phyloP scores from a whole-genome alignment of 2,329 filamentous ascomycete genomes.

The Penicillium sp. region DNA sequence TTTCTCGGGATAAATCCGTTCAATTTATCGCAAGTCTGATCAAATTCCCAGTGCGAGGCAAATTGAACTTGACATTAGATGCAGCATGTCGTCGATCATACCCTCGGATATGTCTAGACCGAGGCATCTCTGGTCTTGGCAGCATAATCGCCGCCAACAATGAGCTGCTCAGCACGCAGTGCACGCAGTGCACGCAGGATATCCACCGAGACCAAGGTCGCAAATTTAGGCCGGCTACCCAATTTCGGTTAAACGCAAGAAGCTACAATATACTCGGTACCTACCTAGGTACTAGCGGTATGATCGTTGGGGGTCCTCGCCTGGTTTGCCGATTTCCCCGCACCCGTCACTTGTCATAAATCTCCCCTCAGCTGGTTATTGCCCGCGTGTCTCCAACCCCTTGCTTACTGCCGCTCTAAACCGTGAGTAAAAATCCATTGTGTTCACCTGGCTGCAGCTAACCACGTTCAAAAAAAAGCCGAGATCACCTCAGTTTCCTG shows the following conservation, averaged over 20 bases:
- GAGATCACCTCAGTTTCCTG: neutral
- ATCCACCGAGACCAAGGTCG: neutral
- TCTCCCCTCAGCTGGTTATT: neutral
- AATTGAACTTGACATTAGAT: neutral
- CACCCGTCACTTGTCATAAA: neutral
- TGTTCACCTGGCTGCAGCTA: neutral
- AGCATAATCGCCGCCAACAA: neutral
- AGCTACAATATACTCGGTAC: neutral
- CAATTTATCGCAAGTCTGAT: neutral
- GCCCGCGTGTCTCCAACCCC: no score
- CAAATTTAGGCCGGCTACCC: neutral
- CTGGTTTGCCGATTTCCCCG: slow-evolving; percentile 6
- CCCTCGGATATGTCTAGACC: slow-evolving; percentile 7
- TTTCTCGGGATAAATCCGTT: neutral
- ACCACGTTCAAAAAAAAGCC: neutral
- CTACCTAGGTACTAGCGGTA: neutral
- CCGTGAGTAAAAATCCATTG: neutral
- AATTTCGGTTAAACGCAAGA: neutral
- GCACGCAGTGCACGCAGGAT: neutral
- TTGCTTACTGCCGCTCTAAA: neutral
- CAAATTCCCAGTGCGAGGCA: neutral
- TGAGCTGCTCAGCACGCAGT: slow-evolving; percentile 12
- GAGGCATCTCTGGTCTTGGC: slow-evolving; percentile 3
- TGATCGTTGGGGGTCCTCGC: neutral
- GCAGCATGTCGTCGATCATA: neutral